Percentiles rank a stretch among this genome's conserved stretches.
Conservation (phyloP, 2,329 filamentous ascomycete genomes). For the Ophiostoma fasciatum region DNA sequence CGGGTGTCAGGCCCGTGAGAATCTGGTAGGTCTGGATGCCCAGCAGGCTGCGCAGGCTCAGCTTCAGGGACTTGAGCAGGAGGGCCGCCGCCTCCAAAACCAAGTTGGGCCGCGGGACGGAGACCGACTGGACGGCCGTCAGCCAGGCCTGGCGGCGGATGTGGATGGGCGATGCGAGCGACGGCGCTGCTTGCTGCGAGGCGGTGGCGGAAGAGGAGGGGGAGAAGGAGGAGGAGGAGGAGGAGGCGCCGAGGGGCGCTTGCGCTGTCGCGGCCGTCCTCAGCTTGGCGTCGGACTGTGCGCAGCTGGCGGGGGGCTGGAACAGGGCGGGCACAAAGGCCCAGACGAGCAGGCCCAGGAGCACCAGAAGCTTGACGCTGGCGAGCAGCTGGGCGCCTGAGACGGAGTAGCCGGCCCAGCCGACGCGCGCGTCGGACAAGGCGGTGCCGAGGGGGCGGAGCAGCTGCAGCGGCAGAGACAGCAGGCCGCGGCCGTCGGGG, state of each 20-base stretch:
- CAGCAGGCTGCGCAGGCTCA: constrained; percentile 63
- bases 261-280: constrained; percentile 29
- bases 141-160: constrained; percentile 83
- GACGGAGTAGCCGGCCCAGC: constrained; percentile 39
- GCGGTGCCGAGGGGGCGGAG: constrained; percentile 34
- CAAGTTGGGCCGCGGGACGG: constrained; percentile 78
- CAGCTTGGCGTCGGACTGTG: too few relatives aligned
- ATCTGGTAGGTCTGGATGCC: constrained; percentile 64
- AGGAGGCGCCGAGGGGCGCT: too few relatives aligned
- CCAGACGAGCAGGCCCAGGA: constrained; percentile 40
- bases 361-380: constrained; percentile 36
- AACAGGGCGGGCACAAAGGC: constrained; percentile 40
- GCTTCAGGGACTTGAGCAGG: constrained; percentile 64
- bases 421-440: constrained; percentile 26
- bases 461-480: constrained; percentile 42
- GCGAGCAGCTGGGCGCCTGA: constrained; percentile 29
- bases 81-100: constrained; percentile 73
- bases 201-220: too few relatives aligned
- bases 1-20: constrained; percentile 65
- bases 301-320: constrained; percentile 37
- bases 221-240: too few relatives aligned
- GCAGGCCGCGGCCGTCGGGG: constrained; percentile 50
- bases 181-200: constrained; percentile 43
- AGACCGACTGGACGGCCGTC: constrained; percentile 82
- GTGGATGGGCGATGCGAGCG: constrained; percentile 67